Base-by-base conservation (phyloP, 1,284 basidiomycete species). In the Cutaneotrichosporon spelunceum region DNA sequence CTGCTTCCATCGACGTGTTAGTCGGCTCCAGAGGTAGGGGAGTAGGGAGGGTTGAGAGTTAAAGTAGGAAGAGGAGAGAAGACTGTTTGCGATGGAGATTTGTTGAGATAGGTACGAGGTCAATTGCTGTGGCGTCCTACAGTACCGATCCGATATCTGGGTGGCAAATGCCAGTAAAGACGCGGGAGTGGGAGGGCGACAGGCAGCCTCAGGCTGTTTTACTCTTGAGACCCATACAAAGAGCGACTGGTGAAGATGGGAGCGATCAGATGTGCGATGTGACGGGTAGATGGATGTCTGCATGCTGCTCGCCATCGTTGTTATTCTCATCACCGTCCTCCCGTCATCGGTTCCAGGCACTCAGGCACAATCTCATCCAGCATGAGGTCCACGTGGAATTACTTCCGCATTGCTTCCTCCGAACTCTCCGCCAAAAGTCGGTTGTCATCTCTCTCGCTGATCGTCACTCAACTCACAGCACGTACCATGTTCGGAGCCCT, bases 401-500 rank as follows among this genome's bases (percentile, higher is more conserved):
- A 44, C 58, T 26, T 34, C 59, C 62, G 59, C 21, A 24, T 9
- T 45, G 4, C 30, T 14, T 21, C 45, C 24, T 29, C 36, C 29
- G 11, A 10, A 36, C 27, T n/a, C 39, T 23, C 24, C 3, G 27
- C 60, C 54, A 42, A 49, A 57, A 60, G 62, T 54, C 55, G 21
- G 36, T 52, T 29, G n/a, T 14, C 14, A 39, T 27, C 54, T 27
- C 11, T 45, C 21, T 14, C 33, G 2, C 24, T 39, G 21, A 19
- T 44, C 44, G 9, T 27, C 19, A 42, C 53, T 33, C 13, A 11
- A 33, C 30, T 5, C 30, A 5, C 53, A 24, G n/a, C 34, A 29
- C 49, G 13, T 49, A 66, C n/a, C 53, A 73, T 73, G 72, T 71
- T 75, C 62, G 72, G 71, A 53, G 71, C 73, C 2, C 73, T 75